phyloP scores from a whole-genome alignment of 2,329 filamentous ascomycete species.

The Remersonia thermophila region DNA sequence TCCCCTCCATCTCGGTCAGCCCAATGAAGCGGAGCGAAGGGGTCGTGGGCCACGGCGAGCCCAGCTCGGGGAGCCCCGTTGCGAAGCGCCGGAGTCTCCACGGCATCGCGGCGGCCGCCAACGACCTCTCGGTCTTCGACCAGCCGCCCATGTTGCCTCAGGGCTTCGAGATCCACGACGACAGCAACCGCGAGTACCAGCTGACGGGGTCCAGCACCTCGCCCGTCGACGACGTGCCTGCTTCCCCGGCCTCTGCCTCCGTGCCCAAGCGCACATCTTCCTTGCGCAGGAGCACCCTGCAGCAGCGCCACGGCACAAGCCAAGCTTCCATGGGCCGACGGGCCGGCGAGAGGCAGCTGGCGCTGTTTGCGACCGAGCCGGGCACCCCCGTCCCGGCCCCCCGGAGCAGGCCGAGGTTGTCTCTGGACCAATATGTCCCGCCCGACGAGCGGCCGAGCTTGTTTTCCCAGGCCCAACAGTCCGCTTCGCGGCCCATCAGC shows the following conservation, averaged over 20 bases:
- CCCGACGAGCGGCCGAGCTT: constrained; percentile 50
- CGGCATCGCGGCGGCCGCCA: constrained; percentile 51
- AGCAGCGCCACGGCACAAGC: constrained; percentile 61
- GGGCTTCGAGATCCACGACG: constrained; percentile 36
- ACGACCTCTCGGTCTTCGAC: constrained; percentile 67
- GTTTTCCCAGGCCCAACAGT: constrained; percentile 48
- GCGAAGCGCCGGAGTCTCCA: constrained; percentile 85
- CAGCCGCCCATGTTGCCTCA: constrained; percentile 29
- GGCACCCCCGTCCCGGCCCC: constrained; percentile 35
- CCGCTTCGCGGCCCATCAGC: constrained; percentile 32
- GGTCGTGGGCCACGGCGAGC: constrained; percentile 70
- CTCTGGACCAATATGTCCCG: constrained; percentile 65
- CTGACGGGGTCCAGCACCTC: constrained; percentile 28
- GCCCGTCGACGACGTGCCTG: constrained; percentile 25
- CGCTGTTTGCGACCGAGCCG: constrained; percentile 39
- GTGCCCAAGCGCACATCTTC: constrained; percentile 62
- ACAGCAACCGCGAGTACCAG: constrained; percentile 38
- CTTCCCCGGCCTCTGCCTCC: constrained; percentile 37
- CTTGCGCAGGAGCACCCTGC: constrained; percentile 73
- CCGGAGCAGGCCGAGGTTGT: constrained; percentile 60
- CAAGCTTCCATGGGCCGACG: constrained; percentile 51
- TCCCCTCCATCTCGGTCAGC: constrained; percentile 53
- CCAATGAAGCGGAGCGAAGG: constrained; percentile 87
- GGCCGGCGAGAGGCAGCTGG: constrained; percentile 43
- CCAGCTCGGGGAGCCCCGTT: constrained; percentile 68